Base-by-base conservation (phyloP, 306 rosid genomes). In the Oemleria cerasiformis region DNA sequence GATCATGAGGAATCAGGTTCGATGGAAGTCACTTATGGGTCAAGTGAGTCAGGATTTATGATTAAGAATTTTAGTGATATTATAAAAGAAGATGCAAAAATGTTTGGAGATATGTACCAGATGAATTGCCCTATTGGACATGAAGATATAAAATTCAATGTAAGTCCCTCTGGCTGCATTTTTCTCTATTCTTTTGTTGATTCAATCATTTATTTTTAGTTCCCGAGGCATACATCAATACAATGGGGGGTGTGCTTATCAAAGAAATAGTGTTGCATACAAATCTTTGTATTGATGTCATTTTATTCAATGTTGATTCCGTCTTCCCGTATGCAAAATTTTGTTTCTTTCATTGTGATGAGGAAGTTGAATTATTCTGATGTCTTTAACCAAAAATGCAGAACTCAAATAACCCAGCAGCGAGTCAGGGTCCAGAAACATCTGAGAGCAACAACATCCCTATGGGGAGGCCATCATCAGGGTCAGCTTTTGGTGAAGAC, bases 371-470 rank as follows among this genome's bases (percentile, higher is more conserved):
- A 8, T 56, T 39, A 45, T 45, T 67, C 19, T 82, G 47, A 66
- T 53, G 13, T 9, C 11, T 70, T 5, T 17, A 7, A 58, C 70
- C 70, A 51, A 77, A 45, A 47, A 70, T 73, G 85, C 84, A 88
- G 93, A 68, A 78, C 40, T 70, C 79, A 42, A 86, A 74, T 40
- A 76, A 77, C 51, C 30, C 75, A 30, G 49, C 81, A 3, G 66
- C 55, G 42, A 80, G 86, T 78, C 92, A 72, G 67, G 86, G 84
- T 25, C 77, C 86, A 66, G 84, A 81, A 62, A 85, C 93, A 54
- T 85, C 81, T 14, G 87, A 85, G 74, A 88, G 87, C 84, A 79
- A 75, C 68, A 85, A 85, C 73, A 55, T 75, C 58, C 74, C 85
- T 15, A 59, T 61, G 41, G 81, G 77, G 66, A 78, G 43, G 72